phyloP scores from a whole-genome alignment of 768 basidiomycete species.

The Phlebiopsis gigantea region DNA sequence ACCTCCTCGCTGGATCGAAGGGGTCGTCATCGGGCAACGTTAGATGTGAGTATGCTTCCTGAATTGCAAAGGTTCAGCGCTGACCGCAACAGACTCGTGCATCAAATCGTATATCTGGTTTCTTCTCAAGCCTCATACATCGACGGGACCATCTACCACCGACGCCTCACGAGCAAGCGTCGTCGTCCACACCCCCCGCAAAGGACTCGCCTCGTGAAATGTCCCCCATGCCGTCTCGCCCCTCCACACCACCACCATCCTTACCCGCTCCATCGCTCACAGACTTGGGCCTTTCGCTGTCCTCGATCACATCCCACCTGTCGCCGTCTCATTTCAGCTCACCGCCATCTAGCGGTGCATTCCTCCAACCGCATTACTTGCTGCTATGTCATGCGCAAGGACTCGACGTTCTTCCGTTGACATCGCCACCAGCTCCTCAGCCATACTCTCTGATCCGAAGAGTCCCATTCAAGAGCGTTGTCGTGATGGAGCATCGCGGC shows the following conservation, averaged over 20 bases:
- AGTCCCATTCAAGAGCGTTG: constrained; percentile 80
- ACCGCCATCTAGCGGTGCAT: constrained; percentile 74
- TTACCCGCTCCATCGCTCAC: constrained; percentile 65
- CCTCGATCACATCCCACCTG: constrained; percentile 60
- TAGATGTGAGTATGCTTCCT: constrained; percentile 46
- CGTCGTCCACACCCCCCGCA: constrained; percentile 22
- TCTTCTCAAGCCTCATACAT: constrained; percentile 74
- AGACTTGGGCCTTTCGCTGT: constrained; percentile 72
- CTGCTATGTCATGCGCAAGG: constrained; percentile 84
- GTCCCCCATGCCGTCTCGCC: constrained; percentile 49
- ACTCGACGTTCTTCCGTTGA: constrained; percentile 76
- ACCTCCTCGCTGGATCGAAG: constrained; percentile 14
- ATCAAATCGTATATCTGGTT: constrained; percentile 78
- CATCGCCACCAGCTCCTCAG: constrained; percentile 66
- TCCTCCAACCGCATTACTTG: constrained; percentile 75
- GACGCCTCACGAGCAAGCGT: constrained; percentile 16
- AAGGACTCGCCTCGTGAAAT: constrained; percentile 43
- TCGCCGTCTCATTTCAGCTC: constrained; percentile 74
- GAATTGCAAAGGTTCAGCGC: constrained; percentile 7
- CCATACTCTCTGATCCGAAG: constrained; percentile 81
- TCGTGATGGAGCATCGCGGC: constrained; percentile 89
- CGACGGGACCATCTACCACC: constrained; percentile 48
- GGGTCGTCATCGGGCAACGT: constrained; percentile 42
- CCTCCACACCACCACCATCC: constrained; percentile 65
- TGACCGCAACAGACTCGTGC: constrained; percentile 42